Base-by-base conservation (phyloP, 2,329 filamentous ascomycete genomes). In the Byssoonygena ceratinophila region DNA sequence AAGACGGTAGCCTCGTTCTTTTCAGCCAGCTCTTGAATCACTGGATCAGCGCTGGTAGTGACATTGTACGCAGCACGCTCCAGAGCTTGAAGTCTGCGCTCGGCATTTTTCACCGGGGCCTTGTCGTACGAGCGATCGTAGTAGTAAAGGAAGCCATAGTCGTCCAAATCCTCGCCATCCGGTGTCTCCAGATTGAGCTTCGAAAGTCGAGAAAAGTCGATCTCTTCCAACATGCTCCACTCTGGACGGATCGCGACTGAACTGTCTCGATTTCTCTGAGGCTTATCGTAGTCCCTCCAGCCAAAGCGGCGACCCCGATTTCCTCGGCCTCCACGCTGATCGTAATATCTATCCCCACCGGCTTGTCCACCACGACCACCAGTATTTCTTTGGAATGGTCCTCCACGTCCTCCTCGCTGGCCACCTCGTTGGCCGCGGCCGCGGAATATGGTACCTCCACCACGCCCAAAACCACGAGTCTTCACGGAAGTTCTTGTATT, bases 261-360 rank as follows among this genome's bases (percentile, higher is more conserved):
- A 9, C 91, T 86, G 74, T 98, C 92, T 56, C 92, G 87, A 73
- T 94, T 96, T 65, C 92, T 84, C 70, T 91, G 82, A 56, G 92
- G 92, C 82, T 97, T 97, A 76, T 98, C 92, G 68, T 89, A 95
- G 69, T 98, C 92, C 74, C 92, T 94, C 91, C 92, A 97, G 68
- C 92, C 92, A 65, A 96, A 96, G 61, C 92, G 83, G 60, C 92
- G 84, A 48, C 87, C 86, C 59, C 85, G 76, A 43, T 82, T 82
- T 63, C 83, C 82, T 51, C 83, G 78, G 50, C 79, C 84, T 55
- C 78, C 77, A 57, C 83, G 78, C 65, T 81, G 81, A 64, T 92
- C 85, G 65, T 89, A 87, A 61, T 77, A 77, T 57, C 75, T 73
- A 58, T 78, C 77, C 53, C 68, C 66, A 59, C 79, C 79, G 61